Percentiles rank a stretch among this genome's conserved stretches.
Conservation (phyloP, 768 basidiomycete genomes). For the Lentinula guzmanii region DNA sequence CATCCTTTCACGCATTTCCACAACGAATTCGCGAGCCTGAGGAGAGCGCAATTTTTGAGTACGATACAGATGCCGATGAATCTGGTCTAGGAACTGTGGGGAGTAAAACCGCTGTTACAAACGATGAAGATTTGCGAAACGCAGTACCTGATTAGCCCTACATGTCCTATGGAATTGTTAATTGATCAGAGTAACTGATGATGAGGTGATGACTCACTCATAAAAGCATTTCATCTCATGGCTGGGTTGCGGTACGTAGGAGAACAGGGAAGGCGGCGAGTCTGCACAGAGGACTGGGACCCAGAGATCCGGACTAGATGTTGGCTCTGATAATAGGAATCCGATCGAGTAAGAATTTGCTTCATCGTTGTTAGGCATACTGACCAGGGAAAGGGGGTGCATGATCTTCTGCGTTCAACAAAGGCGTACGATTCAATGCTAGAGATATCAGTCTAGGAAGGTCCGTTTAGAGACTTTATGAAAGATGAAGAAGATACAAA, state of each 20-base stretch:
- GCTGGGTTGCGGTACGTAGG: constrained; percentile 5
- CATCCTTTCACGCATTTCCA: constrained; percentile 2
- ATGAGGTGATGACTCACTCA: not conserved
- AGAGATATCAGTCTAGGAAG: constrained; percentile 7
- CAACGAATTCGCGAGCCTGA: constrained; percentile 6
- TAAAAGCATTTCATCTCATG: constrained; percentile 6
- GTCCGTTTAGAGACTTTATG: not conserved
- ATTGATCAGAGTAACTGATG: not conserved
- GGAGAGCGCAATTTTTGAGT: not conserved
- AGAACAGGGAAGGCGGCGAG: constrained; percentile 6
- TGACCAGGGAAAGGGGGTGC: constrained; percentile 6
- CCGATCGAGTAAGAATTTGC: not conserved
- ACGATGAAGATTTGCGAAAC: not conserved
- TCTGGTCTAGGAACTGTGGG: constrained; percentile 4
- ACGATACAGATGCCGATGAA: constrained; percentile 3
- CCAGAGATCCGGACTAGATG: constrained; percentile 1
- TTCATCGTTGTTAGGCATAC: not conserved
- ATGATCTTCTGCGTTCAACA: not conserved
- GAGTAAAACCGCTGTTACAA: not conserved
- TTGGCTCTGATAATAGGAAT: not conserved
- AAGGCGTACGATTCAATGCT: constrained; percentile 3
- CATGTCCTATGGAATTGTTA: not conserved
- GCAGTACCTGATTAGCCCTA: constrained; percentile 2
- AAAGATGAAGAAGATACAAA: not conserved
- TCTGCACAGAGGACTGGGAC: not conserved